phyloP scores from a whole-genome alignment of 495 filamentous ascomycete species.

The Daldinia grandis region DNA sequence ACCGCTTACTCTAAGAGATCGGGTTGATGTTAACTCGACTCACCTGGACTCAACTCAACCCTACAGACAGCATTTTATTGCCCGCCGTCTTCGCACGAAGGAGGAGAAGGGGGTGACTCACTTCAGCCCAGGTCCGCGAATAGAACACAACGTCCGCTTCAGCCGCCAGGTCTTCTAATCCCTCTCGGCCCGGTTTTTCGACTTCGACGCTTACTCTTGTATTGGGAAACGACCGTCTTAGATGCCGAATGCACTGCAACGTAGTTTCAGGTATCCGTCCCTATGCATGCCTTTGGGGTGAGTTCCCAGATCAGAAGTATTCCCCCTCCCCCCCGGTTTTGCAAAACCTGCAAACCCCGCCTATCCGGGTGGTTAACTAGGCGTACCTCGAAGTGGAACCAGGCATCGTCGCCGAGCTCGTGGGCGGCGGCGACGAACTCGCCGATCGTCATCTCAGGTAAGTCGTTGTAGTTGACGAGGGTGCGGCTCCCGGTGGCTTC shows the following conservation, averaged over 20 bases:
- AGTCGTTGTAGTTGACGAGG: slow-evolving; percentile 73
- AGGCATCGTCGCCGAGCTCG: slow-evolving; percentile 47
- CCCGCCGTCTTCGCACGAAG: slow-evolving; percentile 24
- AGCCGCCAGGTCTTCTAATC: slow-evolving; percentile 67
- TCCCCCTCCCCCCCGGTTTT: background rate
- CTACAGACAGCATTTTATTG: background rate
- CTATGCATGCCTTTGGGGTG: slow-evolving; percentile 51
- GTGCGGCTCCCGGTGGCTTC: slow-evolving; percentile 66
- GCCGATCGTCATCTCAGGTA: slow-evolving; percentile 68
- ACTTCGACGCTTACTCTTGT: slow-evolving; percentile 71
- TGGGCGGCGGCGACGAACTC: slow-evolving; percentile 60
- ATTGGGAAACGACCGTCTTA: slow-evolving; percentile 58
- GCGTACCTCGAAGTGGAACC: slow-evolving; percentile 79
- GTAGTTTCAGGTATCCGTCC: slow-evolving; percentile 72
- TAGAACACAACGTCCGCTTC: slow-evolving; percentile 76
- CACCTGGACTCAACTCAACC: background rate
- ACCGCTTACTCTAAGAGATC: slow-evolving; percentile 54
- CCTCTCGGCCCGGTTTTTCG: slow-evolving; percentile 70
- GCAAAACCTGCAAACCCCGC: background rate
- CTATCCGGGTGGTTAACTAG: slow-evolving; percentile 15
- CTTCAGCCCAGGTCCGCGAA: slow-evolving; percentile 74
- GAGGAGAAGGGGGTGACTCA: slow-evolving; percentile 47
- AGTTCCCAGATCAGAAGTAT: slow-evolving; percentile 24
- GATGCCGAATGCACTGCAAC: slow-evolving; percentile 66
- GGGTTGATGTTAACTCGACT: slow-evolving; percentile 21